Evolutionary conservation across 768 basidiomycete genomes (phyloP).

Genomic region (Tephrocybe sp.): DNA sequence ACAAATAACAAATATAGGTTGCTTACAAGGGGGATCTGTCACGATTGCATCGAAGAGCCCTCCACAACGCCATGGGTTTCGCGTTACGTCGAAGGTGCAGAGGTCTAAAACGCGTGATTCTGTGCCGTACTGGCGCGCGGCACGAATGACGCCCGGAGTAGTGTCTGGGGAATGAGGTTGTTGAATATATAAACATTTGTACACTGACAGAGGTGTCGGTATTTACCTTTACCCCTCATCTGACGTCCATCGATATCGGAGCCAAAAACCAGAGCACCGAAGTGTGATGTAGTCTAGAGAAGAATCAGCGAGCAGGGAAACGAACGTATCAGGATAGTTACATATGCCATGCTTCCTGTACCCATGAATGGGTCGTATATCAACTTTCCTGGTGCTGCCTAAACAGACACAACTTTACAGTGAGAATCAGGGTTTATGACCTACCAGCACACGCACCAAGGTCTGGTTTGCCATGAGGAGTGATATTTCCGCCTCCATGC

Average conservation of each 20-base stretch:
- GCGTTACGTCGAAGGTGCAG: conserved; percentile 91
- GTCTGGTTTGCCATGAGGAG: conserved; percentile 97
- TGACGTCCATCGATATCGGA: conserved; percentile 98
- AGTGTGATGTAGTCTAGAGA: conserved; percentile 76
- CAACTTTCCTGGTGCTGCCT: conserved; percentile 88
- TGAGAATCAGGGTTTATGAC: conserved; percentile 1
- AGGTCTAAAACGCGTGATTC: conserved; percentile 75
- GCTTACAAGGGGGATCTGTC: conserved; percentile 91
- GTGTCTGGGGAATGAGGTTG: too few relatives aligned
- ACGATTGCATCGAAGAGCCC: conserved; percentile 92
- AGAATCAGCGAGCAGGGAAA: neutral
- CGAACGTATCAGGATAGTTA: conserved; percentile 29
- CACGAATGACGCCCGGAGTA: conserved; percentile 72
- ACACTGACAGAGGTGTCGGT: neutral
- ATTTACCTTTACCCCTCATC: conserved; percentile 88
- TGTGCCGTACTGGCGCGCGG: conserved; percentile 84
- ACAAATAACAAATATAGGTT: neutral
- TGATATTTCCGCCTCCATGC: conserved; percentile 97
- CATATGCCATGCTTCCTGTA: conserved; percentile 90
- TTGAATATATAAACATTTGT: too few relatives aligned
- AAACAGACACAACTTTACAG: neutral
- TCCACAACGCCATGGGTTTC: conserved; percentile 86
- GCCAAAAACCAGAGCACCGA: conserved; percentile 85
- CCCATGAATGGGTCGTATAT: conserved; percentile 97
- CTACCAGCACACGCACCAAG: conserved; percentile 46